Conservation (phyloP, 2,329 filamentous ascomycete genomes). For the Penicillium sp. region DNA sequence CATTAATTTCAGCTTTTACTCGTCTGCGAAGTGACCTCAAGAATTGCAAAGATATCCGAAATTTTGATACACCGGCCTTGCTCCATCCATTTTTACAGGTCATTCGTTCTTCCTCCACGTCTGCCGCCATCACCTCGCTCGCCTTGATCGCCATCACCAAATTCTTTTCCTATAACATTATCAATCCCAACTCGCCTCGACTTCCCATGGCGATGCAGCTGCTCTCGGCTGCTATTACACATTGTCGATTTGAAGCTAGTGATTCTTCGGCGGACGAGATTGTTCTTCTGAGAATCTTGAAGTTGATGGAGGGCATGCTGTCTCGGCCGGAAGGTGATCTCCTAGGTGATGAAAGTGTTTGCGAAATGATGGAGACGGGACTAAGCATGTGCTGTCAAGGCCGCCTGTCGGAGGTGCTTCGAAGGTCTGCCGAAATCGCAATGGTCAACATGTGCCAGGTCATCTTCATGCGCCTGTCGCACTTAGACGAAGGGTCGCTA, state of each 20-base stretch:
- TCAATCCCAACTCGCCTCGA: conserved; percentile 75
- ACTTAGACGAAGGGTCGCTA: conserved; percentile 70
- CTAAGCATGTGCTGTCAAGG: conserved; percentile 95
- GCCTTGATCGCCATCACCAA: conserved; percentile 91
- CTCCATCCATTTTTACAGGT: conserved; percentile 94
- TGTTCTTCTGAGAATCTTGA: conserved; percentile 85
- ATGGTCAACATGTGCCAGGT: conserved; percentile 99
- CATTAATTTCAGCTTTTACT: conserved; percentile 89
- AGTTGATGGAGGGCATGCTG: conserved; percentile 98
- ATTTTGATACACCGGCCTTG: conserved; percentile 82
- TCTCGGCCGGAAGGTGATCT: conserved; percentile 87
- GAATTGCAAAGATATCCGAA: conserved; percentile 79
- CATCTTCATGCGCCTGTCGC: conserved; percentile 88
- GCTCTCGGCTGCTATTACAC: conserved; percentile 87
- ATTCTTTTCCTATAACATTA: conserved; percentile 91
- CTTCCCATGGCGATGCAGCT: conserved; percentile 90
- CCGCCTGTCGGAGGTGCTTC: conserved; percentile 80
- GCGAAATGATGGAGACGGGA: conserved; percentile 98
- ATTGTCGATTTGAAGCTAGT: conserved; percentile 95
- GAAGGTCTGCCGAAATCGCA: conserved; percentile 86
- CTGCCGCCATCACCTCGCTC: conserved; percentile 90
- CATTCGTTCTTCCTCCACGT: conserved; percentile 91
- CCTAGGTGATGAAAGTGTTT: conserved; percentile 95
- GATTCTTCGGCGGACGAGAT: conserved; percentile 94
- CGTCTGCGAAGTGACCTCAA: conserved; percentile 82